Evolutionary conservation across 2,329 filamentous ascomycete species (phyloP).

Genomic region (Calonectria ilicicola): DNA sequence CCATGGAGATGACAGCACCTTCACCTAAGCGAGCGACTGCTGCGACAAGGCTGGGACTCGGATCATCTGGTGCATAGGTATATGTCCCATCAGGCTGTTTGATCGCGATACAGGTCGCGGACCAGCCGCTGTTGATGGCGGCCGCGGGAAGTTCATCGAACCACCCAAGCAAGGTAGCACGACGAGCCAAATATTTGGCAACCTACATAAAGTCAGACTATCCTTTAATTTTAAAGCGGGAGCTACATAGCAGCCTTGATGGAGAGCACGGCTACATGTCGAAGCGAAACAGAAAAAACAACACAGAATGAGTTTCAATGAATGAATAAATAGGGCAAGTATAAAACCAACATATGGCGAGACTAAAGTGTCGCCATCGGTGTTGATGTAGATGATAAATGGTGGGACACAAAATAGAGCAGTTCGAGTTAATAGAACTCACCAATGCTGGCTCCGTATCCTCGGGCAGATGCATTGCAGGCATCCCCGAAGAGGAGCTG

Average conservation of each 20-base stretch:
- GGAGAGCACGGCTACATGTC: not conserved
- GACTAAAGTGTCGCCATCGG: not conserved
- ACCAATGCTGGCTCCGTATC: slow-evolving; percentile 32
- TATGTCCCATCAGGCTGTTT: slow-evolving; percentile 37
- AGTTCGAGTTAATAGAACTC: slow-evolving; percentile 15
- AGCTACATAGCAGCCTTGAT: not conserved
- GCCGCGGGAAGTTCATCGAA: slow-evolving; percentile 39
- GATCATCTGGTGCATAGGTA: slow-evolving; percentile 36
- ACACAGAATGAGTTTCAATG: too few relatives aligned
- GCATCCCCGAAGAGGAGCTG: slow-evolving; percentile 38
- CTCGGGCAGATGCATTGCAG: slow-evolving; percentile 34
- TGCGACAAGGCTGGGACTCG: slow-evolving; percentile 34
- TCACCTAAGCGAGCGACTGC: slow-evolving; percentile 37
- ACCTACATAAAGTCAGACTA: slow-evolving; percentile 30
- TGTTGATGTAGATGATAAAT: not conserved
- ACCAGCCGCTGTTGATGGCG: slow-evolving; percentile 40
- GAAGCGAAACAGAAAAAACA: too few relatives aligned
- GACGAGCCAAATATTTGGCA: slow-evolving; percentile 41
- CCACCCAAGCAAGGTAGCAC: slow-evolving; percentile 42
- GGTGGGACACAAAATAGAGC: not conserved
- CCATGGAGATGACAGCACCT: slow-evolving; percentile 39
- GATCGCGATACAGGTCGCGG: slow-evolving; percentile 39
- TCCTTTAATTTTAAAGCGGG: not conserved
- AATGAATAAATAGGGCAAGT: not conserved
- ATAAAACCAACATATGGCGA: not conserved